Conservation (phyloP, 2,329 filamentous ascomycete genomes). For the Fusarium goolgardi region DNA sequence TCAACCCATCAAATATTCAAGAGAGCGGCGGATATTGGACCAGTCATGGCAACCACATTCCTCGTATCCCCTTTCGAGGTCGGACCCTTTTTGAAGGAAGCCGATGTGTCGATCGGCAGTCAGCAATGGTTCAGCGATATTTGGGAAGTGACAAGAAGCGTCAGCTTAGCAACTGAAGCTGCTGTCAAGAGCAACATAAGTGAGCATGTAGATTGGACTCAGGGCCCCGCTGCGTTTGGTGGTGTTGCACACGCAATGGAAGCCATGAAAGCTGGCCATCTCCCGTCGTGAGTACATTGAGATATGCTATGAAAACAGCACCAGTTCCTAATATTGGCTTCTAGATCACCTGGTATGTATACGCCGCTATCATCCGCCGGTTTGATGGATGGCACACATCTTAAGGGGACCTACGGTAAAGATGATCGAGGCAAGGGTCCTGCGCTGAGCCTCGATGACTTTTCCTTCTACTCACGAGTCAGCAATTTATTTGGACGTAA, state of each 20-base stretch:
- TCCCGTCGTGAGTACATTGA: neutral
- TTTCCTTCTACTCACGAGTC: conserved; percentile 12
- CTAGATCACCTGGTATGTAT: conserved; percentile 10
- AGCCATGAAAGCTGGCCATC: conserved; percentile 5
- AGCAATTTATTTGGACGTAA: conserved; percentile 11
- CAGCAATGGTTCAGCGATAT: neutral
- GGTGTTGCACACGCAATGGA: neutral
- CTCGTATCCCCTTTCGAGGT: conserved; percentile 8
- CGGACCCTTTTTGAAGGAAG: neutral
- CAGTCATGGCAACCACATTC: conserved; percentile 10
- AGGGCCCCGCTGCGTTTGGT: conserved; percentile 11
- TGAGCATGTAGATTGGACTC: conserved; percentile 15
- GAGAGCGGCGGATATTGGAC: neutral
- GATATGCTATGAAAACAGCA: no score
- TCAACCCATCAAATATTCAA: neutral
- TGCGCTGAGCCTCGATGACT: neutral
- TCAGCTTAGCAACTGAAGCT: neutral
- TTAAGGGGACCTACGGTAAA: neutral
- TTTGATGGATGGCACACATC: conserved; percentile 2
- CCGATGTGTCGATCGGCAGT: fast-evolving
- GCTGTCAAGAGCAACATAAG: neutral
- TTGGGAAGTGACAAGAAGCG: neutral
- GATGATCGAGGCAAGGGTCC: neutral
- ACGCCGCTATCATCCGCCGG: conserved; percentile 12
- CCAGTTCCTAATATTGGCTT: neutral